Percentiles rank a stretch among this genome's conserved stretches.
Evolutionary conservation across 2,329 filamentous ascomycete species (phyloP).

Genomic region (Clonostachys byssicola): DNA sequence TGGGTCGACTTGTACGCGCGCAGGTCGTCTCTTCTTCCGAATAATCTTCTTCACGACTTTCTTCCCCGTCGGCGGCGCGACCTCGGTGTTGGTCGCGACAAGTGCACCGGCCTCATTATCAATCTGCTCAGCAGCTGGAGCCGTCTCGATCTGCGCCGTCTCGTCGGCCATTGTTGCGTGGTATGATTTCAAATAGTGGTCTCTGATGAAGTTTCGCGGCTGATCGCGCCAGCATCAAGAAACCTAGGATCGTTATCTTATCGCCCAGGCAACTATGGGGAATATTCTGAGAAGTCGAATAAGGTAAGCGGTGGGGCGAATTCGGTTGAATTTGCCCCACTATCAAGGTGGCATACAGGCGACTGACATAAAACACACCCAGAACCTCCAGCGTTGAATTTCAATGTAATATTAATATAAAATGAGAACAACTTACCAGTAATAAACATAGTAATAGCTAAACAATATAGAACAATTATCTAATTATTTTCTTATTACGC

Average conservation of each 20-base stretch:
- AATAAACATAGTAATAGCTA: too few species aligned
- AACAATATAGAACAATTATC: too few species aligned
- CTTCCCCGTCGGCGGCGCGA: constrained; percentile 45
- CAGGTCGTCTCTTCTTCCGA: constrained; percentile 84
- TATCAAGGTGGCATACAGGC: too few species aligned
- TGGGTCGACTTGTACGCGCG: constrained; percentile 85
- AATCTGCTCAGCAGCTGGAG: constrained; percentile 12
- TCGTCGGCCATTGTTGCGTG: constrained; percentile 22
- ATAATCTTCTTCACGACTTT: constrained; percentile 82
- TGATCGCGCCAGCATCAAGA: not conserved
- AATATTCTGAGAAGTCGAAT: too few species aligned
- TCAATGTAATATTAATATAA: too few species aligned
- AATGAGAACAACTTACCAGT: too few species aligned
- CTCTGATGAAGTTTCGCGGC: not conserved
- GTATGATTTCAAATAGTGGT: constrained; percentile 10
- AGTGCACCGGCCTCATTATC: constrained; percentile 22
- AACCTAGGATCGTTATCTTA: not conserved
- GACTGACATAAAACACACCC: too few species aligned
- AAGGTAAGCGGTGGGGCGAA: too few species aligned
- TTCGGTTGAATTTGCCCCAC: too few species aligned
- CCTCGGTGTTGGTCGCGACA: constrained; percentile 32
- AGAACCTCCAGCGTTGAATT: too few species aligned
- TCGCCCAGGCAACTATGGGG: too few species aligned
- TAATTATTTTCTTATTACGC: too few species aligned
- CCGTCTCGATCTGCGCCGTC: constrained; percentile 15